Conservation (phyloP, 139 green algal genomes). For the Picochlorum sp. region DNA sequence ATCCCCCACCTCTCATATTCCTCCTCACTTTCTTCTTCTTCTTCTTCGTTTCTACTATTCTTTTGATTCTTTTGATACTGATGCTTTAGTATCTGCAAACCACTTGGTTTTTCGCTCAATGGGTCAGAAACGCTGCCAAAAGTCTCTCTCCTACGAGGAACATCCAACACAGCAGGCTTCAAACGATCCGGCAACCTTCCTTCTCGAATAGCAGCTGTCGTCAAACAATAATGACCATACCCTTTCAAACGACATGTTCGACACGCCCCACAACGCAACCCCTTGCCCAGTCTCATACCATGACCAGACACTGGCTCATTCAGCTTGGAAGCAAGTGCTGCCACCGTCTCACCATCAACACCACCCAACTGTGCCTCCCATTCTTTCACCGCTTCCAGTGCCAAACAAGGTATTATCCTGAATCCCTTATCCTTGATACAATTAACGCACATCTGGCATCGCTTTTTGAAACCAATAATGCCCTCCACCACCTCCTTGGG, state of each 20-base stretch:
- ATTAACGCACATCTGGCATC: not conserved
- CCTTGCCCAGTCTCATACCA: slow-evolving; percentile 1
- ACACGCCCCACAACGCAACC: not conserved
- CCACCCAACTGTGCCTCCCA: not conserved
- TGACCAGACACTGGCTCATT: not conserved
- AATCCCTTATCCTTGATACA: not conserved
- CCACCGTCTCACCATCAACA: slow-evolving; percentile 2
- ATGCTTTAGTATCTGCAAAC: not conserved
- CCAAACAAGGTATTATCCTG: not conserved
- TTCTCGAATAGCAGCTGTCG: not conserved
- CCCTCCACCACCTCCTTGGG: too few species aligned
- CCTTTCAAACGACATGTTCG: not conserved
- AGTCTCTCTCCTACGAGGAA: not conserved
- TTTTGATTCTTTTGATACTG: too few species aligned
- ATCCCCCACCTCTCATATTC: too few species aligned
- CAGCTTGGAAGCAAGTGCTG: not conserved
- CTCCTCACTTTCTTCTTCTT: too few species aligned
- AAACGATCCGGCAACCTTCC: not conserved
- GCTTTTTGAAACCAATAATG: not conserved
- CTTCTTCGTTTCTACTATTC: too few species aligned
- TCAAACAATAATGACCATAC: not conserved
- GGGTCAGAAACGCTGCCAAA: not conserved
- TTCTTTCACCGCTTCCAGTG: not conserved
- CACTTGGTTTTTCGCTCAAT: not conserved
- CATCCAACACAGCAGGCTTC: not conserved